Evolutionary conservation across 75 land plant species (phyloP).

Genomic region (Pinus tabuliformis): DNA sequence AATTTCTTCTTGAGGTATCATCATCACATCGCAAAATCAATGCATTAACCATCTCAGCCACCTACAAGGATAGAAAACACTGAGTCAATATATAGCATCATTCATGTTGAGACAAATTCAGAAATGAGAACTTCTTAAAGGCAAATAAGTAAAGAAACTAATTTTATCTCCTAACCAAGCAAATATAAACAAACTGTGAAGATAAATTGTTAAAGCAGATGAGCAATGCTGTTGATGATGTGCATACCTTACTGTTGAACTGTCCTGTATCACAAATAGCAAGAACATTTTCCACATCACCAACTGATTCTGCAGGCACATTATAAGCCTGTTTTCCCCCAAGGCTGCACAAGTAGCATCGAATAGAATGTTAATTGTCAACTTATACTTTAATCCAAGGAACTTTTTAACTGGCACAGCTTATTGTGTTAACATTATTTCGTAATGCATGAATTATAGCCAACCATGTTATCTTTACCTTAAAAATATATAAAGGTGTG

Average conservation of each 20-base stretch:
- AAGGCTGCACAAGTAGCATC: constrained; percentile 41
- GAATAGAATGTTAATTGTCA: too few relatives aligned
- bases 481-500: too few relatives aligned
- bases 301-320: constrained; percentile 65
- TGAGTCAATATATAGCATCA: background rate
- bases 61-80: constrained; percentile 26
- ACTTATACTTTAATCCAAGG: too few relatives aligned
- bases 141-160: background rate
- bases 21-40: constrained; percentile 63
- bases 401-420: too few relatives aligned
- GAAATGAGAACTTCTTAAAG: background rate
- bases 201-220: background rate
- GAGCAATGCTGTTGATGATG: background rate
- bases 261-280: constrained; percentile 77
- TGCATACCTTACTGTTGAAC: constrained; percentile 57
- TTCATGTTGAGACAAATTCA: background rate
- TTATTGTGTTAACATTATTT: too few relatives aligned
- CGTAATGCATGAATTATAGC: too few relatives aligned
- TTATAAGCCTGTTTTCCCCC: constrained; percentile 69
- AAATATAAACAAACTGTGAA: background rate
- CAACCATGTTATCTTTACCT: too few relatives aligned
- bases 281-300: constrained; percentile 66
- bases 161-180: background rate
- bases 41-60: constrained; percentile 72
- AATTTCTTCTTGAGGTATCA: constrained; percentile 54